Evolutionary conservation across 345 rosid species (phyloP), one percentile per base, ranked within the genome.

Genomic region (Passiflora organensis): DNA sequence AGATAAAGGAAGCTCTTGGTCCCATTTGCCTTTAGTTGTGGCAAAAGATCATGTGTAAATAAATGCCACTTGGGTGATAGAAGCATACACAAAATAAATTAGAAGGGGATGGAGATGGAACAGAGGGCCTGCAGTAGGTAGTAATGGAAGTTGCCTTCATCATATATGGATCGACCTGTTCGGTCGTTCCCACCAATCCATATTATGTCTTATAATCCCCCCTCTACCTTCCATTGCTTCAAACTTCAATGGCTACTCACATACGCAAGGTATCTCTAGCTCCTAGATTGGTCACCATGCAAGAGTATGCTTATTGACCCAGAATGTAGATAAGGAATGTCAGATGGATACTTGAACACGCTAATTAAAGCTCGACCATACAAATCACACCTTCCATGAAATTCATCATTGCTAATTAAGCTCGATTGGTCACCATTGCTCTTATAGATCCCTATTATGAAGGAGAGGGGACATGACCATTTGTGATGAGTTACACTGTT

Each of bases 71-170:
- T 41, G 47, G 44, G n/a, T n/a, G 54, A 45, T 50, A 55, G 43
- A 25, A 50, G 36, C 17, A 32, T 53, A 23, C 34, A 56, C 47
- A 45, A 58, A 67, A 56, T 34, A 43, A 38, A 64, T 36, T 23
- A 45, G 59, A 43, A 51, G 37, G 6, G 10, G 48, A 15, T 48
- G 55, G 69, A 54, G 49, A 17, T 43, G 53, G 12, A 25, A 6
- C 28, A 32, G 25, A 36, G 75, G 76, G 43, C 48, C 79, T n/a
- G n/a, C 76, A 58, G 1, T 13, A 6, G 52, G 52, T 53, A 48
- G 58, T 28, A 28, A 62, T 74, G 80, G 74, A 69, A 61, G 80
- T 77, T 48, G 76, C 78, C 72, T 62, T 74, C 82, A 72, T 72
- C 80, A 70, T 67, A 72, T 55, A 76, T 72, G 82, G n/a, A n/a